Evolutionary conservation across 495 filamentous ascomycete species (phyloP).

Genomic region (Penicillium desertorum): DNA sequence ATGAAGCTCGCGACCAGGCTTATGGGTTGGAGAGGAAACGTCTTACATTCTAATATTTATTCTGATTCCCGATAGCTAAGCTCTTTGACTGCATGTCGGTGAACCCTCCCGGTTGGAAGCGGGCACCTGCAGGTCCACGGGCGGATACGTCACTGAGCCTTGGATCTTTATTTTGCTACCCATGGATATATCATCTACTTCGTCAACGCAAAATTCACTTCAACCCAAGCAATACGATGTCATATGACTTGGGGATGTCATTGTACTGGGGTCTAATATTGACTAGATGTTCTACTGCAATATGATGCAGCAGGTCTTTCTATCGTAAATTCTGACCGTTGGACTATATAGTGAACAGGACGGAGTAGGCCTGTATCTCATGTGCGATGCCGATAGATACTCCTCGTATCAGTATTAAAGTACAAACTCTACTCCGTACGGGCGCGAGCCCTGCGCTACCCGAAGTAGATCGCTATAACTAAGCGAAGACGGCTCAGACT

Average conservation of each 20-base stretch:
- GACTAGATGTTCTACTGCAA: neutral
- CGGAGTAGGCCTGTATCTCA: neutral
- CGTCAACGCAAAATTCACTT: neutral
- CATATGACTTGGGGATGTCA: neutral
- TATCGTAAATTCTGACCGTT: neutral
- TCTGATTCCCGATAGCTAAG: neutral
- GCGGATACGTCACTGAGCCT: neutral
- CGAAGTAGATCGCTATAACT: neutral
- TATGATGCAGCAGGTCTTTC: neutral
- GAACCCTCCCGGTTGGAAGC: neutral
- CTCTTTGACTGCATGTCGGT: neutral
- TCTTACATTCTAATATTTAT: neutral
- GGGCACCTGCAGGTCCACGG: neutral
- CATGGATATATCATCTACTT: neutral
- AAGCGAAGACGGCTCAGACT: neutral
- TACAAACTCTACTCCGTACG: neutral
- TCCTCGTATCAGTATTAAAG: neutral
- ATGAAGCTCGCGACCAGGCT: neutral
- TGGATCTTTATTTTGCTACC: neutral
- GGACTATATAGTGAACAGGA: neutral
- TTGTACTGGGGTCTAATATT: neutral
- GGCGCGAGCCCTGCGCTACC: neutral
- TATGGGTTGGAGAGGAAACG: neutral
- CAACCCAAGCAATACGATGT: neutral
- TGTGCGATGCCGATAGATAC: neutral